These are phyloP conservation scores for Phytophthora agathidicida DNA, from an alignment of 352 stramenopile genomes.

Conservation along the genomic window DNA sequence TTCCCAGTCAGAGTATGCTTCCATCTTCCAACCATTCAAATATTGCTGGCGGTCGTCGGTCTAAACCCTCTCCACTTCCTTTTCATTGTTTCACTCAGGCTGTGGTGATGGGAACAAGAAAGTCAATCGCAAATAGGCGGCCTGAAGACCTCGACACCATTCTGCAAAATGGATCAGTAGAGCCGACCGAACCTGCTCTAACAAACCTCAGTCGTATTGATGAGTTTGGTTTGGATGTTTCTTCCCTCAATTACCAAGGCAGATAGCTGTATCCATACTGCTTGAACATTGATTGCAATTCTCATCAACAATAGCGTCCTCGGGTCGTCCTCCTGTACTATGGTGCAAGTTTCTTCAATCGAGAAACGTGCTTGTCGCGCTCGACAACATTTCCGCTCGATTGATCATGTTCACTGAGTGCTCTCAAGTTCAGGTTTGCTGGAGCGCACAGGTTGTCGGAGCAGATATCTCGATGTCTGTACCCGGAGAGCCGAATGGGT, in stretches of 20 bases:
- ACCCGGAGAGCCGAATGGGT: conserved; percentile 56
- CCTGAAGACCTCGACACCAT: not conserved
- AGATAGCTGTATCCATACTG: conserved; percentile 6
- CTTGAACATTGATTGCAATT: not conserved
- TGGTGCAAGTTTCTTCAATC: conserved; percentile 1
- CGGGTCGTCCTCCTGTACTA: conserved; percentile 4
- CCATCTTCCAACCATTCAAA: too few relatives aligned
- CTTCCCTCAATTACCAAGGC: conserved; percentile 55
- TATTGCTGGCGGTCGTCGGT: too few relatives aligned
- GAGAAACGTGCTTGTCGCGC: conserved; percentile 56
- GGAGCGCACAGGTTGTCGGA: conserved; percentile 51
- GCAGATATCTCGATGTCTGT: conserved; percentile 66
- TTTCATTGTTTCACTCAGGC: conserved; percentile 17
- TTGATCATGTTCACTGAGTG: conserved; percentile 61
- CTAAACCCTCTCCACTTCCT: not conserved
- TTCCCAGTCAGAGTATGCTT: conserved; percentile 33
- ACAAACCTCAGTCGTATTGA: conserved; percentile 49
- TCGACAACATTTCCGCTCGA: conserved; percentile 70
- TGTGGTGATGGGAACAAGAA: conserved; percentile 15
- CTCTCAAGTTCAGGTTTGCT: conserved; percentile 53
- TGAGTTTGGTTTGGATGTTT: conserved; percentile 61
- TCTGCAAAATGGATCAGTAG: not conserved
- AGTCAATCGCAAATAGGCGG: conserved; percentile 20
- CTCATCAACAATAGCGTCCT: conserved; percentile 15
- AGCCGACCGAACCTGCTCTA: conserved; percentile 17